phyloP scores from a whole-genome alignment of 2,329 filamentous ascomycete species.

The Daldinia sp. region DNA sequence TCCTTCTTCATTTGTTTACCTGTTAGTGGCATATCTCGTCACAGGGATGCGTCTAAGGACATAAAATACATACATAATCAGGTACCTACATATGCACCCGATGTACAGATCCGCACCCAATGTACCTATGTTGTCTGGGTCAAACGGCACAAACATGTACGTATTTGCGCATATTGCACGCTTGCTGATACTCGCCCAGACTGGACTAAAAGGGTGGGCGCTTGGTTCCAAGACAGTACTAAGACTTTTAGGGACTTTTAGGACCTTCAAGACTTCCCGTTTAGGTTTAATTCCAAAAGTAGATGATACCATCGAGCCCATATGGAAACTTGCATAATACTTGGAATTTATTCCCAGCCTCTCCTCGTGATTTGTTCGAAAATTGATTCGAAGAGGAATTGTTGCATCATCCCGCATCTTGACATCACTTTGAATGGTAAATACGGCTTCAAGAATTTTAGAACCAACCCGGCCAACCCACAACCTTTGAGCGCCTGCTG shows the following conservation, averaged over 20 bases:
- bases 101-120: background rate
- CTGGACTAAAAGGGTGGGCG: constrained; percentile 2
- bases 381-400: background rate
- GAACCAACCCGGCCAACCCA: background rate
- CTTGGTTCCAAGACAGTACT: background rate
- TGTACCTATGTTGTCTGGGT: background rate
- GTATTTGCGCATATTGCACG: background rate
- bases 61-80: background rate
- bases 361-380: background rate
- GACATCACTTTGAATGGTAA: constrained; percentile 1
- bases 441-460: background rate
- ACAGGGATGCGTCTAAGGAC: background rate
- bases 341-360: constrained; percentile 4
- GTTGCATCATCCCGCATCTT: constrained; percentile 1
- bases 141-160: background rate
- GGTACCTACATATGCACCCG: background rate
- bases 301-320: background rate
- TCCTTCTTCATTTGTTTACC: background rate
- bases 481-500: background rate
- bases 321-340: background rate
- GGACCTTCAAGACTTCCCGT: background rate
- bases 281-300: background rate
- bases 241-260: constrained; percentile 3
- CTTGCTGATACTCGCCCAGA: constrained; percentile 2
- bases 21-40: background rate